Evolutionary conservation across 2,329 filamentous ascomycete species (phyloP).

Genomic region (Aspergillus tanneri): DNA sequence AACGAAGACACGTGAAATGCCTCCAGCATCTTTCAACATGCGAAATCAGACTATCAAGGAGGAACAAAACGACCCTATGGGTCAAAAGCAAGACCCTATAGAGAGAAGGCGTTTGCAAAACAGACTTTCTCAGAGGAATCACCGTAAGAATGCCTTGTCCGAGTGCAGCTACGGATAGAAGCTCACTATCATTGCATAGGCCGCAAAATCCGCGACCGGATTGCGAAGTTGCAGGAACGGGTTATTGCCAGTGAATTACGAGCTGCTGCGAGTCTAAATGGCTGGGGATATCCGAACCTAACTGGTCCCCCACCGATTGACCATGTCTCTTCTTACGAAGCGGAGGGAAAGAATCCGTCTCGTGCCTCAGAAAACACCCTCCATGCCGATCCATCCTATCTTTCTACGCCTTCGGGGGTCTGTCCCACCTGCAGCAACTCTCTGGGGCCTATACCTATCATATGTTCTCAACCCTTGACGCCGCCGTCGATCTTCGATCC

Average conservation of each 20-base stretch:
- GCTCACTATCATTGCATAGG: conserved; percentile 19
- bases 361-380: conserved; percentile 3
- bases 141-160: conserved; percentile 23
- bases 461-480: neutral
- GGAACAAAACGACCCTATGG: conserved; percentile 11
- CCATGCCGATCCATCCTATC: neutral
- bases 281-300: conserved; percentile 27
- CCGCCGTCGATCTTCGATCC: neutral
- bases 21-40: neutral
- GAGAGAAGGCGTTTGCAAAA: conserved; percentile 34
- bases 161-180: neutral
- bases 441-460: neutral
- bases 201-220: conserved; percentile 35
- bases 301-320: conserved; percentile 11
- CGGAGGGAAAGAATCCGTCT: conserved; percentile 1
- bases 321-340: conserved; percentile 8
- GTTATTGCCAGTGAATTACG: conserved; percentile 36
- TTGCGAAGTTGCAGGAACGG: conserved; percentile 36
- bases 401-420: neutral
- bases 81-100: conserved; percentile 29
- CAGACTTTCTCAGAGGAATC: conserved; percentile 35
- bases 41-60: conserved; percentile 12
- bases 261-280: conserved; percentile 29
- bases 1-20: neutral
- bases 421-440: conserved; percentile 5